Evolutionary conservation across 495 filamentous ascomycete genomes (phyloP), one percentile per base, ranked within the genome.

Genomic region (Podospora comata): DNA sequence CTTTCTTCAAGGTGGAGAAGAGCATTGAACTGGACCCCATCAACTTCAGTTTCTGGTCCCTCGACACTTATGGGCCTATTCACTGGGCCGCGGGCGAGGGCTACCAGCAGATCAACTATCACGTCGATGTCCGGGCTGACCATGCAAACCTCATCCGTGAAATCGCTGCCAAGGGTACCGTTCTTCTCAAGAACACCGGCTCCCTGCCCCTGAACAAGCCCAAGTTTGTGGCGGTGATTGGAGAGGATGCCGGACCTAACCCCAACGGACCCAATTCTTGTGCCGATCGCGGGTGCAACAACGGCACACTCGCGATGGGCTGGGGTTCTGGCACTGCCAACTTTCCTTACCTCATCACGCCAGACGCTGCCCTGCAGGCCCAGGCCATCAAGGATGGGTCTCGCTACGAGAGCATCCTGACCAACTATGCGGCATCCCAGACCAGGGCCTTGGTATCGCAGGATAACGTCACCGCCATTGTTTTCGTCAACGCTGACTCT

Each of bases 261-360:
- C 83, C 85, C 0, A 81, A 82, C 34, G 95, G 95, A n/a, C 91
- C 92, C 19, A 97, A 99, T 76, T 88, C 90, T 23, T 97, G 93
- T 75, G 34, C 72, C 54, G 92, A 99, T 79, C 88, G 91, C 54
- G 88, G 90, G n/a, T 97, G 95, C 68, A 83, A 92, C 75, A 86
- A 88, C 56, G 94, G 94, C 55, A 97, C 94, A 5, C 84, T 97
- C 32, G 95, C 91, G 32, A 94, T 97, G 90, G 94, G 88, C 60
- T 99, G 94, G 95, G 95, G 94, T 44, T 93, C 90, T 68, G 95
- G 95, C 64, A 92, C 91, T 23, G 85, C 91, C 44, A 90, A 95
- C 71, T 97, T 93, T 83, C 94, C 95, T 0, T 98, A 97, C 79
- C 85, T 99, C 3, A 81, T 96, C 69, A 93, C 93, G 3, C 95